Conservation (phyloP, 2,329 filamentous ascomycete species). For the Hymenoscyphus occultus region DNA sequence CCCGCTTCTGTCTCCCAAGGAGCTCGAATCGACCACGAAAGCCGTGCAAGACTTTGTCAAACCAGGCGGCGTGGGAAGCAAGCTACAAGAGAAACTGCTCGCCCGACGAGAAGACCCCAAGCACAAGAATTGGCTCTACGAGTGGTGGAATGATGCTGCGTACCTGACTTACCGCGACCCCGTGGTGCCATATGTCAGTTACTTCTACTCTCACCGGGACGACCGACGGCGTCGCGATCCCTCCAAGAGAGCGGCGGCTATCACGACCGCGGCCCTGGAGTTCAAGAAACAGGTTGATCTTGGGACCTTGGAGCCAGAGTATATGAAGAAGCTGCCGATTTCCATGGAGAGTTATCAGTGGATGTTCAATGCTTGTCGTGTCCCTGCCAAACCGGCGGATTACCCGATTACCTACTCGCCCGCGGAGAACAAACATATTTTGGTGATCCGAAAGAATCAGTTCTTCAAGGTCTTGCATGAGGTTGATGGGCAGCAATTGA, state of each 20-base stretch:
- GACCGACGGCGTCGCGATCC: slow-evolving; percentile 85
- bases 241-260: slow-evolving; percentile 86
- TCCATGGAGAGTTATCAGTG: slow-evolving; percentile 98
- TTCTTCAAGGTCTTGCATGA: slow-evolving; percentile 92
- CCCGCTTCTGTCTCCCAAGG: slow-evolving; percentile 65
- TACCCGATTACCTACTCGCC: slow-evolving; percentile 76
- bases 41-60: slow-evolving; percentile 86
- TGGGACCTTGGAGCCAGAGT: slow-evolving; percentile 86
- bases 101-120: slow-evolving; percentile 76
- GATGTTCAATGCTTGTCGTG: slow-evolving; percentile 95
- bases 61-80: slow-evolving; percentile 78
- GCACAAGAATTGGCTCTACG: slow-evolving; percentile 88
- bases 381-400: slow-evolving; percentile 79
- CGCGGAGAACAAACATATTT: slow-evolving; percentile 77
- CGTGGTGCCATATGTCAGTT: slow-evolving; percentile 95
- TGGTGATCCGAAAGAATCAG: slow-evolving; percentile 91
- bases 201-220: slow-evolving; percentile 98
- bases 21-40: slow-evolving; percentile 71
- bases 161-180: slow-evolving; percentile 94
- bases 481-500: slow-evolving; percentile 79
- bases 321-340: slow-evolving; percentile 96
- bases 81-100: slow-evolving; percentile 83
- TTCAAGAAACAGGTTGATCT: slow-evolving; percentile 92
- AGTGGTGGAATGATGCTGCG: slow-evolving; percentile 97
- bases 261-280: slow-evolving; percentile 79